Conservation (phyloP, 2,329 filamentous ascomycete genomes). For the Aureobasidium pullulans region DNA sequence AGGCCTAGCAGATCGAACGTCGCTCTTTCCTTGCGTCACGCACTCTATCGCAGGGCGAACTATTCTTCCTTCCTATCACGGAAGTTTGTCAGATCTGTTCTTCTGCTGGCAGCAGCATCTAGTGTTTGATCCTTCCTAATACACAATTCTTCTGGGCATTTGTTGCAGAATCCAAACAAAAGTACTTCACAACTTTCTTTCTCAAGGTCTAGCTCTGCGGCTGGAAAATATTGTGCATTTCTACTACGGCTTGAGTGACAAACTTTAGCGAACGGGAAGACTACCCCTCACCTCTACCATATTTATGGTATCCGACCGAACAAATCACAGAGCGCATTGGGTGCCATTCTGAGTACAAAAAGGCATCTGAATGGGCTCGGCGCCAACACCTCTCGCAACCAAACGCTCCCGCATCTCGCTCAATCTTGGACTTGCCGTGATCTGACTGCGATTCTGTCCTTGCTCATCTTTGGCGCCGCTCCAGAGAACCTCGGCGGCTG, state of each 20-base stretch:
- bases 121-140: no score
- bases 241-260: no score
- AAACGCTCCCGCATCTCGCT: conserved; percentile 71
- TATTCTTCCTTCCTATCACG: no score
- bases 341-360: conserved; percentile 60
- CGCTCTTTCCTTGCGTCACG: not conserved
- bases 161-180: no score
- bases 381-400: conserved; percentile 58
- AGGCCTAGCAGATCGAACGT: not conserved
- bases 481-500: conserved; percentile 75
- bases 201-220: no score
- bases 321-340: conserved; percentile 32
- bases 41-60: not conserved
- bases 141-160: no score
- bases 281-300: not conserved
- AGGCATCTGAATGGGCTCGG: conserved; percentile 62
- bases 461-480: conserved; percentile 58
- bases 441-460: conserved; percentile 63
- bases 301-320: not conserved
- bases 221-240: no score
- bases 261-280: no score
- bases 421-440: conserved; percentile 61
- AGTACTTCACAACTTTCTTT: no score
- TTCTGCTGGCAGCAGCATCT: no score
- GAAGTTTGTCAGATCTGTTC: no score